These are phyloP conservation scores for Penicillium sp. DNA, from an alignment of 2,329 filamentous ascomycete genomes.

Conservation along the genomic window DNA sequence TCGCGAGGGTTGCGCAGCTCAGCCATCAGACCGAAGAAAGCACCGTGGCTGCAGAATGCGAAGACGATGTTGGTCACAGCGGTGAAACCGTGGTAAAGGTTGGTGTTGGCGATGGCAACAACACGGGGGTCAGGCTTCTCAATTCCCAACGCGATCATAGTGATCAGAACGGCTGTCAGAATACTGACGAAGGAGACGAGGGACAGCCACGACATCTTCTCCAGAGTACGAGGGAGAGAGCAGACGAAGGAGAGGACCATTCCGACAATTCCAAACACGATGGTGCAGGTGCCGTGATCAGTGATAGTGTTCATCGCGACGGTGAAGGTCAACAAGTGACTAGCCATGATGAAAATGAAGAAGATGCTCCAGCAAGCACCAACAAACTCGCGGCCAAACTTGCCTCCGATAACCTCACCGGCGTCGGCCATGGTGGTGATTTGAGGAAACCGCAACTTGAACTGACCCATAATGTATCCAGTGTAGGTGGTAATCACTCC, in stretches of 20 bases:
- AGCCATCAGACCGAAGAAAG: constrained; percentile 66
- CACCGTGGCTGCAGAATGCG: constrained; percentile 68
- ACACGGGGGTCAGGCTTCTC: constrained; percentile 42
- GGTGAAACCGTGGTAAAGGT: constrained; percentile 58
- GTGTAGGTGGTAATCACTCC: constrained; percentile 61
- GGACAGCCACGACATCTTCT: constrained; percentile 63
- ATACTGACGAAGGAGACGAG: constrained; percentile 66
- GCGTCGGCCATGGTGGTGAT: constrained; percentile 69
- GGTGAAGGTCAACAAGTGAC: constrained; percentile 69
- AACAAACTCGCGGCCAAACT: constrained; percentile 61
- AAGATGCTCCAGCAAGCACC: constrained; percentile 63
- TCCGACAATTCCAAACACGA: constrained; percentile 63
- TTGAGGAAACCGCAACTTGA: constrained; percentile 58
- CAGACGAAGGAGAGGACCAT: constrained; percentile 59
- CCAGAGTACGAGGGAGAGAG: constrained; percentile 63
- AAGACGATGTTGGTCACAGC: constrained; percentile 69
- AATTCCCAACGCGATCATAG: constrained; percentile 66
- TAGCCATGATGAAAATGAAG: constrained; percentile 68
- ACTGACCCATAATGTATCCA: constrained; percentile 61
- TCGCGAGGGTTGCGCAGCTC: constrained; percentile 63
- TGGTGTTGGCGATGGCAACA: constrained; percentile 41
- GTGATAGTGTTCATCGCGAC: constrained; percentile 69
- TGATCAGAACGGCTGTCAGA: constrained; percentile 62
- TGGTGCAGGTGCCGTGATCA: constrained; percentile 61
- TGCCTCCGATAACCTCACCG: constrained; percentile 62